Conservation (phyloP, 768 basidiomycete genomes). For the Podaxis carcinomalis region DNA sequence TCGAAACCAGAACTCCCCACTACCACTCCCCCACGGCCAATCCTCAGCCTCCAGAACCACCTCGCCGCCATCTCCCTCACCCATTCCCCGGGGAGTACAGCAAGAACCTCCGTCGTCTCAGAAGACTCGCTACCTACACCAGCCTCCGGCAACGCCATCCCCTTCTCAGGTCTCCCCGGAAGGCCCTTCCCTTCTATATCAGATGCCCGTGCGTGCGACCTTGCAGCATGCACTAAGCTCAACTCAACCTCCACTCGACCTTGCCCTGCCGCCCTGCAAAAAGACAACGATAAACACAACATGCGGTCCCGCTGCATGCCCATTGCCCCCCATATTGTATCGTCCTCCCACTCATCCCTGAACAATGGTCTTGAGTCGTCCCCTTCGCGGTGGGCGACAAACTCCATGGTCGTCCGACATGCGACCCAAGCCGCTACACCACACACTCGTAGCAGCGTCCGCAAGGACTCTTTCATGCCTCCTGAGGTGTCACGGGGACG, state of each 20-base stretch:
- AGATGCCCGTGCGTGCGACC: constrained; percentile 8
- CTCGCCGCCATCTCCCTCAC: constrained; percentile 24
- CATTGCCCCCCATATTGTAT: constrained; percentile 1
- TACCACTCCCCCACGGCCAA: constrained; percentile 26
- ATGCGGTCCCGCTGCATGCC: constrained; percentile 3
- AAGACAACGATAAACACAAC: background rate
- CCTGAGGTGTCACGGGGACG: constrained; percentile 3
- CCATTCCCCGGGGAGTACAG: constrained; percentile 20
- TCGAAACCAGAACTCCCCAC: constrained; percentile 32
- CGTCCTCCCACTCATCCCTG: constrained; percentile 7
- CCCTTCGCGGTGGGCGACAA: constrained; percentile 7
- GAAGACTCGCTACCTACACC: constrained; percentile 53
- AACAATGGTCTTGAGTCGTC: background rate
- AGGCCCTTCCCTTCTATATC: constrained; percentile 11
- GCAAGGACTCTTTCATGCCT: background rate
- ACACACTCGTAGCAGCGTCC: constrained; percentile 1
- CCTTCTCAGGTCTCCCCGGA: constrained; percentile 24
- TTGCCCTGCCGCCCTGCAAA: background rate
- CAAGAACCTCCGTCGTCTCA: constrained; percentile 32
- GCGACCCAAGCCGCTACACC: constrained; percentile 4
- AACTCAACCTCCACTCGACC: background rate
- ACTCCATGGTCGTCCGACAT: constrained; percentile 3
- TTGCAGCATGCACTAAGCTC: constrained; percentile 8
- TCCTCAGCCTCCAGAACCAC: constrained; percentile 29
- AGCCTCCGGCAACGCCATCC: constrained; percentile 31